Percentiles rank a stretch among this genome's conserved stretches.
Conservation (phyloP, 2,329 filamentous ascomycete genomes). For the Xylaria sp. region DNA sequence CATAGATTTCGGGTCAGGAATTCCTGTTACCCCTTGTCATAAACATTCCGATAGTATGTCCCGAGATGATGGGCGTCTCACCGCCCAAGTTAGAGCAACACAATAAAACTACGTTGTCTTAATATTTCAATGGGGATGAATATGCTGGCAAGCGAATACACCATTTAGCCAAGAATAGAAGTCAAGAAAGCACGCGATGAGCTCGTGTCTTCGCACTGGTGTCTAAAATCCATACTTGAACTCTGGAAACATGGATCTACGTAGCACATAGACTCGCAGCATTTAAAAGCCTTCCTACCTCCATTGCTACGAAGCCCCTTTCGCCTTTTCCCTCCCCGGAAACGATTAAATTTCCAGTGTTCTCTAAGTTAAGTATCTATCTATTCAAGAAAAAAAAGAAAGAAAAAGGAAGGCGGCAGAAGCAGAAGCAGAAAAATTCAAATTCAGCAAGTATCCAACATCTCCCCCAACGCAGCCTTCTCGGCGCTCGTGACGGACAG, state of each 20-base stretch:
- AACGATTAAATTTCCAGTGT: neutral
- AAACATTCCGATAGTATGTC: neutral
- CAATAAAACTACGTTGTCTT: neutral
- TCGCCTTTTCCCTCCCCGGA: neutral
- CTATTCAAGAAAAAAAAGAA: neutral
- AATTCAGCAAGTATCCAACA: slow-evolving; percentile 69
- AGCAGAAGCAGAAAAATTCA: too few species aligned
- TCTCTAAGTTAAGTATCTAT: neutral
- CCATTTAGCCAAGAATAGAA: neutral
- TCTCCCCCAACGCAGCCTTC: slow-evolving; percentile 72
- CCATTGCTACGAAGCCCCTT: neutral
- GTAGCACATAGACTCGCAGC: neutral
- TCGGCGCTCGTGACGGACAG: slow-evolving; percentile 77
- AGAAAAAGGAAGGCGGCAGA: too few species aligned
- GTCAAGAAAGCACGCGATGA: neutral
- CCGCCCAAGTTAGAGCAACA: neutral
- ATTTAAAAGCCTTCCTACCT: neutral
- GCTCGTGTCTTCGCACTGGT: neutral
- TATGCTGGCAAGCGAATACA: neutral
- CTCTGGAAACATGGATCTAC: neutral
- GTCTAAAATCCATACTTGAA: neutral
- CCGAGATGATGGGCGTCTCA: neutral
- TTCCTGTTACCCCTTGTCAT: slow-evolving; percentile 3
- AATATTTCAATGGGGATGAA: neutral
- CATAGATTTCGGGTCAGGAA: slow-evolving; percentile 27